phyloP scores from a whole-genome alignment of 2,329 filamentous ascomycete genomes.

The Claviceps maximensis region DNA sequence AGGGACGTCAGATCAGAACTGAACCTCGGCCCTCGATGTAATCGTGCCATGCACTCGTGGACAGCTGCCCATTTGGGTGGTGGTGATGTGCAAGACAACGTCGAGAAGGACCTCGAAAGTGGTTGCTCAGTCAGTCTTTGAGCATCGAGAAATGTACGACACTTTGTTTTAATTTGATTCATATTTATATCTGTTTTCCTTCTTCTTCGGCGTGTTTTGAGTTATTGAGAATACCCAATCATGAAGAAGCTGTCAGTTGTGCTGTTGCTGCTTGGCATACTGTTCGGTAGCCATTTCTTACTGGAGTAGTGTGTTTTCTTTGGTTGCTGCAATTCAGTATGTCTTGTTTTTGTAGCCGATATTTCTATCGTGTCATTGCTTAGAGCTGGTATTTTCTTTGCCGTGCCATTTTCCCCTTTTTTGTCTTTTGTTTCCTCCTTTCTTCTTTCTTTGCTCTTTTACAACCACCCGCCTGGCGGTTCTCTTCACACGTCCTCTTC shows the following conservation, averaged over 20 bases:
- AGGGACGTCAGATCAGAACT: conserved; percentile 50
- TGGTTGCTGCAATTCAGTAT: background rate
- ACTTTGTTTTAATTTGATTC: background rate
- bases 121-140: conserved; percentile 3
- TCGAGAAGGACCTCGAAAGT: conserved; percentile 14
- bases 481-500: background rate
- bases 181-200: background rate
- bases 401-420: background rate
- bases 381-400: background rate
- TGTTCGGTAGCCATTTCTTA: background rate
- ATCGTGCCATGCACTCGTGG: conserved; percentile 6
- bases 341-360: background rate
- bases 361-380: background rate
- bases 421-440: background rate
- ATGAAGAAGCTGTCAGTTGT: background rate
- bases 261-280: background rate
- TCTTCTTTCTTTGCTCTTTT: background rate
- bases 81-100: conserved; percentile 13
- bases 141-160: background rate
- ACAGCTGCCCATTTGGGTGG: conserved; percentile 12
- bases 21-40: conserved; percentile 27
- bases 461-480: background rate
- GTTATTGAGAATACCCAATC: background rate
- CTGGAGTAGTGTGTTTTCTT: background rate
- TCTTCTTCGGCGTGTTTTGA: background rate